Evolutionary conservation across 257 asterid genomes (phyloP), one percentile per base, ranked within the genome.

Genomic region (Mentha longifolia): DNA sequence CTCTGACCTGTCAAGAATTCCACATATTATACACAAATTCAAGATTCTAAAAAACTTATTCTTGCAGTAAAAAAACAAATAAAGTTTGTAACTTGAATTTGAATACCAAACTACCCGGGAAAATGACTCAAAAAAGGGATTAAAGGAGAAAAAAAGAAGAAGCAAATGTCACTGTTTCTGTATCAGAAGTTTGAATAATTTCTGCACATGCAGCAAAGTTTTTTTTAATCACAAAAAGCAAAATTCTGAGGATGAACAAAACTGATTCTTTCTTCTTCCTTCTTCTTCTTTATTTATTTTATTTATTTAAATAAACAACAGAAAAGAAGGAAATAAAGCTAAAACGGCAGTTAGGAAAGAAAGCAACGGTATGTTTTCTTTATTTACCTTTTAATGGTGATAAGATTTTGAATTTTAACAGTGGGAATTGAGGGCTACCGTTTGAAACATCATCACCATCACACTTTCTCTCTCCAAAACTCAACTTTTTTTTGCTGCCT

Each of bases 391-490:
- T 85, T 74, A 80, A 67, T 76, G 61, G 77, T 60, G 83, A 33
- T 78, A 45, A 15, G 68, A 43, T 7, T 83, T 86, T 81, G 92
- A 91, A 85, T 88, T 90, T 86, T 86, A 86, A 88, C 81, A 56
- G 83, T 66, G 70, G 81, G 67, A 76, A 61, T 39, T 65, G 77
- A 77, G 78, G 68, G 74, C 74, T 80, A 54, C 80, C 72, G 83
- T 91, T 76, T 85, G 79, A 82, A 78, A 78, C 84, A 15, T 3
- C 54, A 81, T 59, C 66, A 19, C 39, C 64, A 2, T 41, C 46
- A n/a, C 46, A 39, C 74, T 77, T 68, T 74, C 25, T 35, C 51
- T 72, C 80, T 64, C 54, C 73, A 52, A 60, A 77, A 65, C 63
- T 71, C 74, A 56, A 22, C 57, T n/a, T 16, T 49, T 49, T 62